A percentile compares a stretch with the other conserved stretches of the same genome.
Evolutionary conservation across 805 yeast genomes (phyloP).

Genomic region (Saccharomycopsis fodiens): DNA sequence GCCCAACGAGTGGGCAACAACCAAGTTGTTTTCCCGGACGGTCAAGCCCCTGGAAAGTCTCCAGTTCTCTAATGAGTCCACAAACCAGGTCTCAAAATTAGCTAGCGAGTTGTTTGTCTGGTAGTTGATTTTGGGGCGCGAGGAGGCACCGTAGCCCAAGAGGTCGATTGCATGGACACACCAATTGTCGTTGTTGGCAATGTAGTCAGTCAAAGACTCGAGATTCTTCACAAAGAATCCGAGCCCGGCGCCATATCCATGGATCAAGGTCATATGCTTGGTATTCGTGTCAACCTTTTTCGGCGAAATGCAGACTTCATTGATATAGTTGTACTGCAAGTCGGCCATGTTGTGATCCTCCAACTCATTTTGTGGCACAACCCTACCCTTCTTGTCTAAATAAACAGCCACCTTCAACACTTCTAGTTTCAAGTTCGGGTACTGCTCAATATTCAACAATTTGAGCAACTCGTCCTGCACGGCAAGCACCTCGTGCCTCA

Average conservation of each 20-base stretch:
- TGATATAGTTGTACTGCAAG: slow-evolving; percentile 39
- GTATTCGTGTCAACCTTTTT: slow-evolving; percentile 26
- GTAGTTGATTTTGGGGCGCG: slow-evolving; percentile 57
- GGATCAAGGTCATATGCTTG: slow-evolving; percentile 64
- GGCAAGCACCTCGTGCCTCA: slow-evolving; percentile 31
- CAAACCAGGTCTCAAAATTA: slow-evolving; percentile 32
- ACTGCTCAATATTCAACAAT: slow-evolving; percentile 37
- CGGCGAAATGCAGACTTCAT: slow-evolving; percentile 65
- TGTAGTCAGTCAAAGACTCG: slow-evolving; percentile 36
- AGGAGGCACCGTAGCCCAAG: slow-evolving; percentile 84
- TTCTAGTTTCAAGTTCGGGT: slow-evolving; percentile 27
- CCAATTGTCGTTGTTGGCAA: slow-evolving; percentile 39
- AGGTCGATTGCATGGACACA: slow-evolving; percentile 80
- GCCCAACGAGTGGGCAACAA: slow-evolving; percentile 88
- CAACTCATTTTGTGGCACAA: slow-evolving; percentile 30
- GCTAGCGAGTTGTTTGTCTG: slow-evolving; percentile 10
- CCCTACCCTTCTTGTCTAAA: slow-evolving; percentile 24
- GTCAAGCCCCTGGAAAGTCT: slow-evolving; percentile 38
- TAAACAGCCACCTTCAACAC: slow-evolving; percentile 29
- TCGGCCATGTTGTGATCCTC: not conserved
- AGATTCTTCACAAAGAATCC: slow-evolving; percentile 79
- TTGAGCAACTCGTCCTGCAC: slow-evolving; percentile 41
- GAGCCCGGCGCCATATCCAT: slow-evolving; percentile 93
- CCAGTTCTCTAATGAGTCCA: slow-evolving; percentile 61
- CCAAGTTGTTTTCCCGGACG: slow-evolving; percentile 38